phyloP scores from a whole-genome alignment of 306 rosid species.

The Purshia tridentata region DNA sequence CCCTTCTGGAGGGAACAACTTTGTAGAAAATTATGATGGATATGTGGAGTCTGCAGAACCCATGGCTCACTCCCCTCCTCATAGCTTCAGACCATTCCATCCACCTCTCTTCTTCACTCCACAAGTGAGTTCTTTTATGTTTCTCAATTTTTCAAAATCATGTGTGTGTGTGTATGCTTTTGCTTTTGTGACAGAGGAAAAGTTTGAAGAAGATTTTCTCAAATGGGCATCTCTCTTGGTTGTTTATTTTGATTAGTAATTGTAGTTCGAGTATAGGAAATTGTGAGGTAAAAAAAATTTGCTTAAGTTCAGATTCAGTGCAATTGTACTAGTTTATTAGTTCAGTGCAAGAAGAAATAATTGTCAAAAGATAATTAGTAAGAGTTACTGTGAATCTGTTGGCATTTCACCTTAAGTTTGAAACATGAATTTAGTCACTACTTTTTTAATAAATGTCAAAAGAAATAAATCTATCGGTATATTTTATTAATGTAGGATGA shows the following conservation, averaged over 20 bases:
- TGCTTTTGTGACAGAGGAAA: not conserved
- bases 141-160: not conserved
- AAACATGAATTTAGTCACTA: not conserved
- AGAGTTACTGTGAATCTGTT: not conserved
- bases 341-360: not conserved
- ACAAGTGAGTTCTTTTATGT: slow-evolving; percentile 27
- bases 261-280: not conserved
- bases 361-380: not conserved
- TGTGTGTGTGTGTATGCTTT: slow-evolving; percentile 6
- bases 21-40: slow-evolving; percentile 24
- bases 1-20: slow-evolving; percentile 31
- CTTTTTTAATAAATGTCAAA: not conserved
- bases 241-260: not conserved
- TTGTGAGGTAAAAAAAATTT: not conserved
- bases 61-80: slow-evolving; percentile 30
- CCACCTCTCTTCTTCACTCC: slow-evolving; percentile 13
- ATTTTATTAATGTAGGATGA: not conserved
- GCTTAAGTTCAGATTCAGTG: slow-evolving; percentile 3
- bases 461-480: not conserved
- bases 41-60: slow-evolving; percentile 18
- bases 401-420: not conserved
- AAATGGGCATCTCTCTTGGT: not conserved
- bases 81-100: not conserved
- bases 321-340: not conserved
- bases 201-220: slow-evolving; percentile 8